Conservation (phyloP, 441 rosid species). For the Populus hybrid region DNA sequence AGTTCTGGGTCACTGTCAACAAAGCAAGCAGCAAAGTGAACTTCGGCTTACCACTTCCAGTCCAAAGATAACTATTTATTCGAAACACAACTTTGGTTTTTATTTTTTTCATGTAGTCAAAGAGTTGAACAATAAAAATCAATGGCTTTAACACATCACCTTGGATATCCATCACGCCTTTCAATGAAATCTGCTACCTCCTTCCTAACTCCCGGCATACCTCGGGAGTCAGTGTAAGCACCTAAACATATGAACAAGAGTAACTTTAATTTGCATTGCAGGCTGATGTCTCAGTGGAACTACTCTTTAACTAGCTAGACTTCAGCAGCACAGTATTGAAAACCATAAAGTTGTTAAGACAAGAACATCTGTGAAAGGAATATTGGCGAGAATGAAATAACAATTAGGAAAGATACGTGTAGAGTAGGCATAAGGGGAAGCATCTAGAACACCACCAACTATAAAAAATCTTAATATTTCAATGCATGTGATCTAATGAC, state of each 20-base stretch:
- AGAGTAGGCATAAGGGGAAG: not conserved
- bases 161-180: conserved; percentile 94
- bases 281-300: not conserved
- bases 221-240: conserved; percentile 97
- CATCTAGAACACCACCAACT: not conserved
- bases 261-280: not conserved
- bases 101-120: not conserved
- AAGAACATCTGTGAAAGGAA: not conserved
- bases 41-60: conserved; percentile 11
- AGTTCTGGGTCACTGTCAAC: conserved; percentile 83
- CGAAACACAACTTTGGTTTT: not conserved
- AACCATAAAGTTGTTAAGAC: not conserved
- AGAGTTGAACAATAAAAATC: not conserved
- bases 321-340: not conserved
- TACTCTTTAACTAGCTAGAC: conserved; percentile 1
- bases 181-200: conserved; percentile 92
- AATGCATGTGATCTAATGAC: not conserved
- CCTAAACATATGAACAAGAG: conserved; percentile 44
- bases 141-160: conserved; percentile 42
- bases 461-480: not conserved
- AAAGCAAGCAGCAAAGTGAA: conserved; percentile 20
- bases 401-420: not conserved
- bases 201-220: conserved; percentile 81
- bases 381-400: not conserved
- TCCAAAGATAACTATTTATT: conserved; percentile 6